phyloP scores from a whole-genome alignment of 2,329 filamentous ascomycete genomes.

The Pseudogymnoascus sp. region DNA sequence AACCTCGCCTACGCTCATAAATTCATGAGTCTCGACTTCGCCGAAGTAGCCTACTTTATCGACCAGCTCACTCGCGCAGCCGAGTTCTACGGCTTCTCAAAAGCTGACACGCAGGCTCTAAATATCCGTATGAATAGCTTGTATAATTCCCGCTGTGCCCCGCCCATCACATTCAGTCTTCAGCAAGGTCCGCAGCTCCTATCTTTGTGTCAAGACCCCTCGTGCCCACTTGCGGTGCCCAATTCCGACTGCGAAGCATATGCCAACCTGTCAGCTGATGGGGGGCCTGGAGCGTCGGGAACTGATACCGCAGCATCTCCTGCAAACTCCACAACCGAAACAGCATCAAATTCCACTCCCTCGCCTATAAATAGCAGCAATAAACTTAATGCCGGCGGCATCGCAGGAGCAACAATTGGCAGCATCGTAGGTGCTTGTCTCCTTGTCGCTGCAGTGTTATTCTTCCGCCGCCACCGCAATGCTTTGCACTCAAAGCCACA shows the following conservation, averaged over 20 bases:
- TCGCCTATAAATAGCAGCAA: not conserved
- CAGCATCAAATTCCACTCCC: not conserved
- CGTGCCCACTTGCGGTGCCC: slow-evolving; percentile 25
- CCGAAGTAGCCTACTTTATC: slow-evolving; percentile 28
- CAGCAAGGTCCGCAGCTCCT: slow-evolving; percentile 16
- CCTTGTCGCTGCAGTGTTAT: not conserved
- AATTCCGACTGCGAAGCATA: slow-evolving; percentile 25
- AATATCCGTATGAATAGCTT: slow-evolving; percentile 21
- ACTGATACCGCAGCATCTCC: not conserved
- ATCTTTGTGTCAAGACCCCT: slow-evolving; percentile 24
- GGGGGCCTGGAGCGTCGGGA: not conserved
- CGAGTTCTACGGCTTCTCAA: slow-evolving; percentile 25
- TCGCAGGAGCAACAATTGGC: not conserved
- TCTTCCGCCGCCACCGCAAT: not conserved
- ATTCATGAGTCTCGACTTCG: slow-evolving; percentile 28
- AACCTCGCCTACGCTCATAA: slow-evolving; percentile 28
- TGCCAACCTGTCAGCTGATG: slow-evolving; percentile 19
- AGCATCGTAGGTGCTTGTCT: not conserved
- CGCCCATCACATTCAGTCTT: slow-evolving; percentile 12
- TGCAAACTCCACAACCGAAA: not conserved
- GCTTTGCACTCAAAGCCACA: not conserved
- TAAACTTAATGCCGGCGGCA: not conserved
- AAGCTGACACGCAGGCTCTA: slow-evolving; percentile 21
- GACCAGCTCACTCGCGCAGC: slow-evolving; percentile 24
- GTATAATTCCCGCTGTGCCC: slow-evolving; percentile 27